These are phyloP conservation scores for Apiospora phragmitis DNA, from an alignment of 2,329 filamentous ascomycete genomes.

Conservation along the genomic window DNA sequence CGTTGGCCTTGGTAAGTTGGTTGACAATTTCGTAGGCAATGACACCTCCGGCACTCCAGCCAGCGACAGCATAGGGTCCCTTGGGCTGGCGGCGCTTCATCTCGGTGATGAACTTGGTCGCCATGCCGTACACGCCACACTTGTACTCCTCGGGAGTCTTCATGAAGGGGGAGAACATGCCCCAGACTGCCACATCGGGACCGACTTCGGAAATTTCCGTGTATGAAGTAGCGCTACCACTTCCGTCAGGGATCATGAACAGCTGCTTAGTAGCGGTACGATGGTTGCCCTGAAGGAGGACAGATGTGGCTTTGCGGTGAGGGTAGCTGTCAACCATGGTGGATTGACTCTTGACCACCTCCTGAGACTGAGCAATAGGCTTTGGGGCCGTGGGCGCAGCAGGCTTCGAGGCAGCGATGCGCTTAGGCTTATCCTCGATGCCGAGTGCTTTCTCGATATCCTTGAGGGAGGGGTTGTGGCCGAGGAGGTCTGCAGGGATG, in stretches of 20 bases:
- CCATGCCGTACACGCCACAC: constrained; percentile 66
- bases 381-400: constrained; percentile 21
- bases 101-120: constrained; percentile 65
- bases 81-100: constrained; percentile 69
- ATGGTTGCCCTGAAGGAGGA: constrained; percentile 50
- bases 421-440: constrained; percentile 43
- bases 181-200: constrained; percentile 50
- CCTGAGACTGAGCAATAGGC: constrained; percentile 34
- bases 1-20: constrained; percentile 57
- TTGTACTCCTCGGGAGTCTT: constrained; percentile 66
- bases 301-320: constrained; percentile 49
- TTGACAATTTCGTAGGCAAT: constrained; percentile 68
- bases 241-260: constrained; percentile 58
- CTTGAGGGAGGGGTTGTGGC: constrained; percentile 61
- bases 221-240: constrained; percentile 67
- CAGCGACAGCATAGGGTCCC: constrained; percentile 68
- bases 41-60: constrained; percentile 78
- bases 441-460: constrained; percentile 67
- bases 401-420: constrained; percentile 30
- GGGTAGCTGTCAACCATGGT: constrained; percentile 44
- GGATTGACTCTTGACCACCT: constrained; percentile 39
- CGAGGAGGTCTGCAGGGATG: constrained; percentile 61
- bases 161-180: constrained; percentile 71
- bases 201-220: constrained; percentile 57
- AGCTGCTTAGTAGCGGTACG: constrained; percentile 47